Conservation (phyloP, 352 stramenopile species). For the Phytophthora kernoviae region DNA sequence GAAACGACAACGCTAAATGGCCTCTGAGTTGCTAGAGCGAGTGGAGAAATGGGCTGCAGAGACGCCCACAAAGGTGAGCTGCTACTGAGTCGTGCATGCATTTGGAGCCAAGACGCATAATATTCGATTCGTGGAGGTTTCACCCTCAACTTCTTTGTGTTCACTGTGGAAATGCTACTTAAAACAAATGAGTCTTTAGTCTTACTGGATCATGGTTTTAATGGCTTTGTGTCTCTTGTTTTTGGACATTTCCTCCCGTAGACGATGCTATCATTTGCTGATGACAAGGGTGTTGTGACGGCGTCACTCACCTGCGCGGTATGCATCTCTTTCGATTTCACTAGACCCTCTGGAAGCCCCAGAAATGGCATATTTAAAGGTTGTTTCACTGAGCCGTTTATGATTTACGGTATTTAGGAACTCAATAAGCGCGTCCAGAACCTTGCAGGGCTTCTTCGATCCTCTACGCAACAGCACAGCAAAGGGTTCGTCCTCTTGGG, state of each 20-base stretch:
- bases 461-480: slow-evolving; percentile 48
- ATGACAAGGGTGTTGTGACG: slow-evolving; percentile 64
- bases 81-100: neutral
- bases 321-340: slow-evolving; percentile 10
- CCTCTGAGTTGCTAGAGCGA: slow-evolving; percentile 74
- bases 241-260: slow-evolving; percentile 24
- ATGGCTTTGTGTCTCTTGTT: slow-evolving; percentile 7
- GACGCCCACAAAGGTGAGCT: slow-evolving; percentile 58
- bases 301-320: slow-evolving; percentile 64
- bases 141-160: neutral
- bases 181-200: neutral
- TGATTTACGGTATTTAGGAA: slow-evolving; percentile 42
- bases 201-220: neutral
- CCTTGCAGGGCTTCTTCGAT: slow-evolving; percentile 64
- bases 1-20: slow-evolving; percentile 36
- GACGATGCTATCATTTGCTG: slow-evolving; percentile 80
- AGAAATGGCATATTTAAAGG: neutral
- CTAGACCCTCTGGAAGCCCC: neutral
- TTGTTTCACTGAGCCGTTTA: slow-evolving; percentile 10
- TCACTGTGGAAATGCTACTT: slow-evolving; percentile 6
- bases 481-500: slow-evolving; percentile 67
- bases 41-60: slow-evolving; percentile 80
- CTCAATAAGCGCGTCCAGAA: slow-evolving; percentile 72
- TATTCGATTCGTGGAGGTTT: neutral
- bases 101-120: slow-evolving; percentile 2